Evolutionary conservation across 1,139 yeast species (phyloP).

Genomic region (Kodamaea alishanica): DNA sequence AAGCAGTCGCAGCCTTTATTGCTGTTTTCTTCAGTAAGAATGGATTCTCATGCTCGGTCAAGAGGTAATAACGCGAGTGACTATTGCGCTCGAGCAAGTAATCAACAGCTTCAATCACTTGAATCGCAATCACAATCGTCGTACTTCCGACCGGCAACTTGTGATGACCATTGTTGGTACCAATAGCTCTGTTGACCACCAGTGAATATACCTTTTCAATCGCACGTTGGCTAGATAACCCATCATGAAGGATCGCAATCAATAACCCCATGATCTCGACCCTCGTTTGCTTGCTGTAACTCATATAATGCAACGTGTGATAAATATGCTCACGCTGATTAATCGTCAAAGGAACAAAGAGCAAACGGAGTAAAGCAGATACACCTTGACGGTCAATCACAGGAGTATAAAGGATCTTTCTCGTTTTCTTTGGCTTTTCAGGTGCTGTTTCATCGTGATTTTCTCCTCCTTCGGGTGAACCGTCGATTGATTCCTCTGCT

Average conservation of each 20-base stretch:
- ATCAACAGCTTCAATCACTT: conserved; percentile 72
- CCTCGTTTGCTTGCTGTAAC: conserved; percentile 76
- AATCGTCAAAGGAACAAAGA: conserved; percentile 71
- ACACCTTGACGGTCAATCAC: conserved; percentile 74
- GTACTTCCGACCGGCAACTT: conserved; percentile 59
- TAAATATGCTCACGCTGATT: conserved; percentile 64
- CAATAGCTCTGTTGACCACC: conserved; percentile 38
- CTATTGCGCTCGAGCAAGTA: conserved; percentile 66
- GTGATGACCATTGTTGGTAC: conserved; percentile 7
- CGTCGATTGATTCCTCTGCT: conserved; percentile 7
- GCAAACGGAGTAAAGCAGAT: conserved; percentile 64
- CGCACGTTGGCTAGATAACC: conserved; percentile 56
- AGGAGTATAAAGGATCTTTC: conserved; percentile 55
- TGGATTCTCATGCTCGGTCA: conserved; percentile 75
- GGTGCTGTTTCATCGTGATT: not conserved
- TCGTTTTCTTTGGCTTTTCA: conserved; percentile 14
- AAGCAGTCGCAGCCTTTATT: not conserved
- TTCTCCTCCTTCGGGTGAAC: not conserved
- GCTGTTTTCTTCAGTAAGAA: conserved; percentile 41
- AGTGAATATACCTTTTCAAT: conserved; percentile 65
- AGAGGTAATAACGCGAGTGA: conserved; percentile 69
- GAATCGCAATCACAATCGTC: conserved; percentile 69
- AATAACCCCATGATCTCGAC: conserved; percentile 71
- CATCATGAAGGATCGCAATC: conserved; percentile 71
- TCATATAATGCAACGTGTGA: conserved; percentile 62